Evolutionary conservation across 192 early-diverging fungal genomes (phyloP).

Genomic region (Lobulomyces angularis): DNA sequence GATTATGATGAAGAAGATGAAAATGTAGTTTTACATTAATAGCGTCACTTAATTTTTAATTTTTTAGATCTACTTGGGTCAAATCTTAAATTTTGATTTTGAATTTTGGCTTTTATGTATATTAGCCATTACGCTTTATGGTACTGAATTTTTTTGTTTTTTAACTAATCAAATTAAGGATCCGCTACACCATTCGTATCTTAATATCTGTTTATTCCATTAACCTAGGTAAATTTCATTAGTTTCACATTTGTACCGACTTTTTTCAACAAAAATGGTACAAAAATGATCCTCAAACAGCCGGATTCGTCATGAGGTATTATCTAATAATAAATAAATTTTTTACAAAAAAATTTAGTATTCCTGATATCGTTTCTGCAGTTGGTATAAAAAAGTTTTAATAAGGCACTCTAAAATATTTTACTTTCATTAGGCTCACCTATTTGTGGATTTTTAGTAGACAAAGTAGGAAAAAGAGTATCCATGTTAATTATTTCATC

Average conservation of each 20-base stretch:
- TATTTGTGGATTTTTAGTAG: constrained; percentile 37
- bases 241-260: constrained; percentile 46
- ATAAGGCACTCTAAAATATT: no score
- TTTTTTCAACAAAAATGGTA: constrained; percentile 58
- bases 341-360: no score
- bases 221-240: no score
- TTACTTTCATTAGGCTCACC: no score
- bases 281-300: constrained; percentile 27
- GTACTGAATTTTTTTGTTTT: constrained; percentile 17
- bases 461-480: constrained; percentile 35
- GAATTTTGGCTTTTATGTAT: constrained; percentile 41
- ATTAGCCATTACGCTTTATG: constrained; percentile 34
- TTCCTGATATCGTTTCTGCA: constrained; percentile 48
- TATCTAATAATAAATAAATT: no score
- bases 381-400: no score
- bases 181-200: constrained; percentile 45
- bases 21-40: no score
- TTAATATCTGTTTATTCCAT: no score
- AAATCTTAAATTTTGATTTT: constrained; percentile 16
- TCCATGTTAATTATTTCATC: constrained; percentile 30
- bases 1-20: constrained; percentile 33
- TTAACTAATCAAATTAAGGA: constrained; percentile 6
- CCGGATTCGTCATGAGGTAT: constrained; percentile 39
- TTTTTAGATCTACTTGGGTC: constrained; percentile 21
- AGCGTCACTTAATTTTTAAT: no score